These are phyloP conservation scores for Tetraselmis striata DNA, from an alignment of 139 green algal species.

Conservation along the genomic window DNA sequence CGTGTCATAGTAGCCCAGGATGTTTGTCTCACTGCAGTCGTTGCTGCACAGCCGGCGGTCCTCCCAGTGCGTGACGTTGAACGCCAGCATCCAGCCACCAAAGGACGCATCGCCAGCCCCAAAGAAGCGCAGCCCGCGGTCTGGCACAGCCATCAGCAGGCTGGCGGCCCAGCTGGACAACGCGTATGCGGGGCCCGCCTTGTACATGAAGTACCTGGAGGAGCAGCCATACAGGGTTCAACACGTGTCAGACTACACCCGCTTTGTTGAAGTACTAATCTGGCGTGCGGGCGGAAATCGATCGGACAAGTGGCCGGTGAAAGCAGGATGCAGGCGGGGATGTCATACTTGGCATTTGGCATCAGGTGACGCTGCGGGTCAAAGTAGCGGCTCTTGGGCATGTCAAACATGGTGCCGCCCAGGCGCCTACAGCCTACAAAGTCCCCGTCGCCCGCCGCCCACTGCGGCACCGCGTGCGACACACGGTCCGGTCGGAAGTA, in stretches of 20 bases:
- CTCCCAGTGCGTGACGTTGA: slow-evolving; percentile 56
- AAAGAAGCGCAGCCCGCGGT: slow-evolving; percentile 32
- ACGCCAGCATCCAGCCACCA: slow-evolving; percentile 58
- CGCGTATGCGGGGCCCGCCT: slow-evolving; percentile 51
- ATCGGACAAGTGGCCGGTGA: too few relatives aligned
- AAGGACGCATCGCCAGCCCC: slow-evolving; percentile 48
- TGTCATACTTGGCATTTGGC: too few relatives aligned
- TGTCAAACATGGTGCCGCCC: neutral
- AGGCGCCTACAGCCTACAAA: neutral
- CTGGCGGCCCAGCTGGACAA: slow-evolving; percentile 34
- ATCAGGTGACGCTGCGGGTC: neutral
- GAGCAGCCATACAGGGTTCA: slow-evolving; percentile 37
- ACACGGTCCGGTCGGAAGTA: slow-evolving; percentile 46
- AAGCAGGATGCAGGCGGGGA: too few relatives aligned
- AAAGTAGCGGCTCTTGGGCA: neutral
- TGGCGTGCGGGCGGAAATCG: too few relatives aligned
- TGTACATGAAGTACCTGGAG: slow-evolving; percentile 50
- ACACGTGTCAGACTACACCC: slow-evolving; percentile 45
- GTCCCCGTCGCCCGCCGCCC: slow-evolving; percentile 11
- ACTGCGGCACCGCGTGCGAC: slow-evolving; percentile 39
- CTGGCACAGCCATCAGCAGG: slow-evolving; percentile 16
- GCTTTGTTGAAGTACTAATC: slow-evolving; percentile 34
- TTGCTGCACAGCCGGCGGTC: slow-evolving; percentile 50
- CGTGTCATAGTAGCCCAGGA: neutral
- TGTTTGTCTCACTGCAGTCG: slow-evolving; percentile 17